phyloP scores from a whole-genome alignment of 2,329 filamentous ascomycete genomes.

The Epichloe glyceriae region DNA sequence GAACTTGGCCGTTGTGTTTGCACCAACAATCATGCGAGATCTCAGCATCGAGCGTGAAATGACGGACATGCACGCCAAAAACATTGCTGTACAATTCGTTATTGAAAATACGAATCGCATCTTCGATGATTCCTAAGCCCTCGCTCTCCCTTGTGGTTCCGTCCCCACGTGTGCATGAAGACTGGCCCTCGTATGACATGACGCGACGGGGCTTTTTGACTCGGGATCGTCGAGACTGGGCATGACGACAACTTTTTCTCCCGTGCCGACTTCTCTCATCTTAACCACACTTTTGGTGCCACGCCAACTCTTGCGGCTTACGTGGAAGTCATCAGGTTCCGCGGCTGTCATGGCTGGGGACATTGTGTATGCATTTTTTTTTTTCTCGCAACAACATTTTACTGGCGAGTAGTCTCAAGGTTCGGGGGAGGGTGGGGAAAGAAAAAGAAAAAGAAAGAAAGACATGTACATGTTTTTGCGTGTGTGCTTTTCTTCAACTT shows the following conservation, averaged over 20 bases:
- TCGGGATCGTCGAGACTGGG: background rate
- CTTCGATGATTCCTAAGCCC: constrained; percentile 41
- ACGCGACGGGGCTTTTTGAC: background rate
- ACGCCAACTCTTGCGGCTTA: no score
- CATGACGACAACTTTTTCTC: background rate
- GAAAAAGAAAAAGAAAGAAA: background rate
- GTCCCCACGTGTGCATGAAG: background rate
- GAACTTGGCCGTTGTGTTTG: constrained; percentile 93
- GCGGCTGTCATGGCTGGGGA: no score
- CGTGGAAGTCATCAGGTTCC: no score
- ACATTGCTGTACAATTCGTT: constrained; percentile 80
- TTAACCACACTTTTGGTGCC: background rate
- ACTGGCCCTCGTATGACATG: background rate
- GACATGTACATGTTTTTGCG: no score
- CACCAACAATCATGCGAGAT: constrained; percentile 92
- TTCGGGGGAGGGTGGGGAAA: background rate
- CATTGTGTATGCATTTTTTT: background rate
- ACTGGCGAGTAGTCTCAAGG: background rate
- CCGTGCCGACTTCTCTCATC: background rate
- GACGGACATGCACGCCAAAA: constrained; percentile 91
- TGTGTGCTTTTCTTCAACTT: no score
- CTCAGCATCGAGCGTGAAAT: constrained; percentile 84
- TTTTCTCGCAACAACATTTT: background rate
- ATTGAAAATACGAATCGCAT: constrained; percentile 80
- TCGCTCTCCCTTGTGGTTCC: background rate